Base-by-base conservation (phyloP, 2,329 filamentous ascomycete species). In the Aureobasidium sp. region DNA sequence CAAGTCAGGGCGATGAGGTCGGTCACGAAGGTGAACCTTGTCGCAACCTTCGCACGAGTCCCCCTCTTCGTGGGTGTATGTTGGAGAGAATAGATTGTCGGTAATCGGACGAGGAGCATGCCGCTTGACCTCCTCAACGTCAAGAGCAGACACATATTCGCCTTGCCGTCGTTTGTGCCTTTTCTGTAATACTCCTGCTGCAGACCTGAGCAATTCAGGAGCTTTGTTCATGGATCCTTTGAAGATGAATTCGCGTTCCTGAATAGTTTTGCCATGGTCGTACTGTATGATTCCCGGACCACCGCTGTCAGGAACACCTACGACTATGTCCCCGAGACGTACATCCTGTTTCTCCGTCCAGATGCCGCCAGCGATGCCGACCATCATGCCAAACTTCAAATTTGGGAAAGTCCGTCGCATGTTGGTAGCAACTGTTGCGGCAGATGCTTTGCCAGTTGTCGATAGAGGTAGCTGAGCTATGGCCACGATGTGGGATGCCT, bases 261-360 rank as follows among this genome's bases (percentile, higher is more conserved):
- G 43, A 2, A 45, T 11, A 4, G 9, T 3, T 38, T 67, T 69
- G 2, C 63, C 64, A 25, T 64, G 60, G 43, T 70, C 66, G 37
- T 66, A 69, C 31, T 69, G 66, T 2, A 69, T 47, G 1, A 71
- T 65, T 1, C 68, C 69, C 6, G 68, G 68, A 13, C 58, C 51
- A 4, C 17, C 29, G 0, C 57, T 57, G 0, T 47, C 35, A 1
- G 68, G 67, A 19, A 63, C 54, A 29, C 68, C 67, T 1, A 69
- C 61, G 0, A 66, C 64, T 2, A 69, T 45, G 33, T 69, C 67
- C 1, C 67, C 68, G 15, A 69, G 66, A 1, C 67, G 66, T 2
- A 54, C n/a, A 11, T 54, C 37, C 3, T n/a, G 11, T 6, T 43
- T 33, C 5, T 17, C 9, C 27, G 17, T 51, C 35, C 65, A 64